Conservation (phyloP, 148 eudicot genomes). For the Persicaria tinctoria region DNA sequence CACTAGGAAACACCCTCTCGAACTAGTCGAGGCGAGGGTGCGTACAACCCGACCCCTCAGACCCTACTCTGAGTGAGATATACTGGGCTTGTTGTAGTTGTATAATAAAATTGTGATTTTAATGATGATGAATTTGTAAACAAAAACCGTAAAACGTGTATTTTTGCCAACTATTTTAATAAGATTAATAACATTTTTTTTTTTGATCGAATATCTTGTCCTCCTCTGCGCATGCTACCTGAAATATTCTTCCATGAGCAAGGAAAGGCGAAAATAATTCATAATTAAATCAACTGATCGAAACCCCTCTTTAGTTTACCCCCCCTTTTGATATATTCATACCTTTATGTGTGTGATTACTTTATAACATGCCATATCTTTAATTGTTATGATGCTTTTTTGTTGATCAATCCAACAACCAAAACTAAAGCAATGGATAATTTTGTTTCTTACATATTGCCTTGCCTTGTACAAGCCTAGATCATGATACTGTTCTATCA, state of each 20-base stretch:
- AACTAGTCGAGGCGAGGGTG: no score
- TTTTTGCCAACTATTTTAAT: neutral
- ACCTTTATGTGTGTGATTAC: slow-evolving; percentile 5
- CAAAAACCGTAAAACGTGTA: no score
- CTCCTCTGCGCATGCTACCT: slow-evolving; percentile 4
- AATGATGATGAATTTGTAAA: no score
- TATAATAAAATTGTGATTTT: no score
- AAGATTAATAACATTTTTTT: neutral
- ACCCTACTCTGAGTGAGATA: no score
- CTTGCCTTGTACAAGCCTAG: slow-evolving; percentile 6
- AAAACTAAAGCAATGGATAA: slow-evolving; percentile 4
- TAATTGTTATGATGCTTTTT: neutral
- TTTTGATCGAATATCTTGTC: neutral
- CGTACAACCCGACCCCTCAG: no score
- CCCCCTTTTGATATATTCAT: neutral
- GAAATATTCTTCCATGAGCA: slow-evolving; percentile 5
- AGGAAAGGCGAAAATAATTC: slow-evolving; percentile 6
- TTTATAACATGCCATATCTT: slow-evolving; percentile 7
- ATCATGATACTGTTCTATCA: slow-evolving; percentile 11
- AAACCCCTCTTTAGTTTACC: neutral
- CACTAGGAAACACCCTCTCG: no score
- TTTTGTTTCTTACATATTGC: slow-evolving; percentile 12
- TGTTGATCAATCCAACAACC: slow-evolving; percentile 8
- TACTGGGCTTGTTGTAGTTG: no score
- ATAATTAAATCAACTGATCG: neutral